A percentile compares a stretch with the other conserved stretches of the same genome.
Conservation (phyloP, 306 rosid genomes). For the Cucurbita pepo region DNA sequence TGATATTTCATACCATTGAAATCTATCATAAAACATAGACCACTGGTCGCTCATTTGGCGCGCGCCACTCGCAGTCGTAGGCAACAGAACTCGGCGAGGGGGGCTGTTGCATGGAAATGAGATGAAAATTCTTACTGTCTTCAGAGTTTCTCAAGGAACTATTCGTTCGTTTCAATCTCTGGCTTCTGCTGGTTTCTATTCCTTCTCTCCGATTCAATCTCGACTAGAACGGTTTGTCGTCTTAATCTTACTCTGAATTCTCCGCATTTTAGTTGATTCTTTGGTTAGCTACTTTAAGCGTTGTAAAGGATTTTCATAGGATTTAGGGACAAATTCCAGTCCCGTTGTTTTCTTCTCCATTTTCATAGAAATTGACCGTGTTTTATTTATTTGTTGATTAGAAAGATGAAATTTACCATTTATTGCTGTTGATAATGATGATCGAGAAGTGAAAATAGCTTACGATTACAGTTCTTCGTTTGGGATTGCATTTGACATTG, state of each 20-base stretch:
- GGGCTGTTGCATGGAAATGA: background rate
- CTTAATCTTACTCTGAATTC: background rate
- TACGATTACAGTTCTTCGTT: slow-evolving; percentile 26
- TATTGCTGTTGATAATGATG: background rate
- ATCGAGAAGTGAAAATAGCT: too few species aligned
- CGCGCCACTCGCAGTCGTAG: background rate
- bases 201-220: background rate
- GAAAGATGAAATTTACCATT: background rate
- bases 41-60: background rate
- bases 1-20: too few species aligned
- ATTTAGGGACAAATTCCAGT: background rate
- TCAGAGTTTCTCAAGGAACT: background rate
- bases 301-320: background rate
- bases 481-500: slow-evolving; percentile 91
- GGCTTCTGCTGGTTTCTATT: background rate
- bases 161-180: background rate
- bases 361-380: background rate
- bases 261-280: background rate
- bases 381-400: background rate
- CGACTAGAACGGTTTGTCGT: background rate
- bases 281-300: background rate
- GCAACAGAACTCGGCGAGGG: background rate
- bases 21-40: too few species aligned
- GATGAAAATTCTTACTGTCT: background rate
- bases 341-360: background rate